phyloP scores from a whole-genome alignment of 2,329 filamentous ascomycete species.

The Coniochaeta sp. region DNA sequence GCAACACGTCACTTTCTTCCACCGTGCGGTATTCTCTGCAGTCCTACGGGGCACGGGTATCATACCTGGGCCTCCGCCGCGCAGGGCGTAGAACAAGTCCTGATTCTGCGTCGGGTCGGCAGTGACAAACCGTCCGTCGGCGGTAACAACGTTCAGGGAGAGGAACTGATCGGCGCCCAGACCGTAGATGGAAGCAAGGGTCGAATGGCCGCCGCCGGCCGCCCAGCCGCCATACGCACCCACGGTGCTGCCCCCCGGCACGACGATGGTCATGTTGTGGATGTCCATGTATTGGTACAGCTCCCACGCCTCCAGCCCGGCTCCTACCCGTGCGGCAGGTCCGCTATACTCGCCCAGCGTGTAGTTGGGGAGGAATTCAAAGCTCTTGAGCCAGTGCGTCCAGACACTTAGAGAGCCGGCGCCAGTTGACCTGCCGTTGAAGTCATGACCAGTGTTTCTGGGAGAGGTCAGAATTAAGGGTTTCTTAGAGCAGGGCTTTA shows the following conservation, averaged over 20 bases:
- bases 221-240: slow-evolving; percentile 42
- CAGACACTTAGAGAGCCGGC: slow-evolving; percentile 40
- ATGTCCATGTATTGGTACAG: slow-evolving; percentile 20
- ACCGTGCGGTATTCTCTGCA: too few relatives aligned
- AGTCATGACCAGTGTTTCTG: slow-evolving; percentile 41
- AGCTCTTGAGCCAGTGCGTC: slow-evolving; percentile 40
- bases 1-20: too few relatives aligned
- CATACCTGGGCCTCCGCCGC: slow-evolving; percentile 26
- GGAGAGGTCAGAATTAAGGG: neutral
- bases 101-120: slow-evolving; percentile 29
- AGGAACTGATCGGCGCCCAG: slow-evolving; percentile 46
- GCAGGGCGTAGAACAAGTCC: slow-evolving; percentile 33
- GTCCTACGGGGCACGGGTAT: too few relatives aligned
- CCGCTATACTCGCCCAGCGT: slow-evolving; percentile 19
- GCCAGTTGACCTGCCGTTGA: slow-evolving; percentile 35
- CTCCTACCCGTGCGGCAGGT: slow-evolving; percentile 22
- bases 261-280: slow-evolving; percentile 21
- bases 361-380: slow-evolving; percentile 26
- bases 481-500: neutral
- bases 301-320: slow-evolving; percentile 27
- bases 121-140: slow-evolving; percentile 33
- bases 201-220: slow-evolving; percentile 42
- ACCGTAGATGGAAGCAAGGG: slow-evolving; percentile 36
- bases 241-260: slow-evolving; percentile 23
- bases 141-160: slow-evolving; percentile 39